Percentiles rank a stretch among this genome's conserved stretches.
phyloP scores from a whole-genome alignment of 2,329 filamentous ascomycete genomes.

The Fusarium veterinarium region DNA sequence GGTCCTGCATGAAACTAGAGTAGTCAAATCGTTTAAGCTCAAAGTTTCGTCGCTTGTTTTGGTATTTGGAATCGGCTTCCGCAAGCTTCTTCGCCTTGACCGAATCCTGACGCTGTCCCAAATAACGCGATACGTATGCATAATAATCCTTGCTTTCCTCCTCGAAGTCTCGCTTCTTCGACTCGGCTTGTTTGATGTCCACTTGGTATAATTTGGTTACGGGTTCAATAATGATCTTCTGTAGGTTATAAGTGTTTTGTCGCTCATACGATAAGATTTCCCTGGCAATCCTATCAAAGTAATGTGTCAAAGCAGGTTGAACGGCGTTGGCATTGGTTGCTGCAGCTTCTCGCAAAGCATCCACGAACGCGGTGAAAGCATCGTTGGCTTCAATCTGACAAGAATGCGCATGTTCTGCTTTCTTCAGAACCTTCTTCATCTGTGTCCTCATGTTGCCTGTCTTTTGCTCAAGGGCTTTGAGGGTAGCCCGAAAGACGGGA shows the following conservation, averaged over 20 bases:
- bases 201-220: constrained; percentile 90
- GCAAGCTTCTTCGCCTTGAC: constrained; percentile 96
- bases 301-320: constrained; percentile 96
- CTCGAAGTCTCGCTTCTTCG: constrained; percentile 97
- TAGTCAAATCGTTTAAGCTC: constrained; percentile 99
- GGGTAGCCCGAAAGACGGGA: constrained; percentile 93
- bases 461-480: constrained; percentile 96
- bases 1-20: constrained; percentile 98
- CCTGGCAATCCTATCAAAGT: constrained; percentile 95
- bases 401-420: constrained; percentile 86
- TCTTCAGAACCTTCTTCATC: constrained; percentile 96
- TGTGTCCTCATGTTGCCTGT: constrained; percentile 92
- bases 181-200: constrained; percentile 97
- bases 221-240: constrained; percentile 94
- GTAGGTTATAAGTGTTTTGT: constrained; percentile 84
- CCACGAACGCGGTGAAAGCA: constrained; percentile 83
- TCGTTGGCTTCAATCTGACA: constrained; percentile 89
- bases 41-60: constrained; percentile 91
- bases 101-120: constrained; percentile 96
- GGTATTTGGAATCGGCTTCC: constrained; percentile 96
- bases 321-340: constrained; percentile 94
- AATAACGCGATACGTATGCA: constrained; percentile 90
- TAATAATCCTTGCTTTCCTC: constrained; percentile 99
- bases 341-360: constrained; percentile 87
- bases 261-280: constrained; percentile 91